These are phyloP conservation scores for Dictyostelium firmibasis DNA, from an alignment of 78 protist genomes.

Conservation along the genomic window DNA sequence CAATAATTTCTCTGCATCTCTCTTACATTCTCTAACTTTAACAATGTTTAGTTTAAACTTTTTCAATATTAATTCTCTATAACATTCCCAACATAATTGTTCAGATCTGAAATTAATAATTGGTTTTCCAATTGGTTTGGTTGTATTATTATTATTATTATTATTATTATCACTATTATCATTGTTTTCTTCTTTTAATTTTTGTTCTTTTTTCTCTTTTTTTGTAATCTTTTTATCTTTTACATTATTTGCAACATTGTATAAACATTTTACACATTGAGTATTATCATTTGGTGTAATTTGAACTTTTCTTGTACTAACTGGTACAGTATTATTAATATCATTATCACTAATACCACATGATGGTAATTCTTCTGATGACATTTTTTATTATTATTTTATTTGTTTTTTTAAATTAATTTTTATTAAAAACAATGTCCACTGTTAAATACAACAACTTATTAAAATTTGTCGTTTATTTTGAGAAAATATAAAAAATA, in stretches of 20 bases:
- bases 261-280: constrained; percentile 5
- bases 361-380: constrained; percentile 7
- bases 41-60: constrained; percentile 59
- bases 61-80: constrained; percentile 21
- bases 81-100: constrained; percentile 41
- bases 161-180: not conserved
- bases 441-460: too few relatives aligned
- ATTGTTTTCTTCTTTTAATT: not conserved
- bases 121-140: not conserved
- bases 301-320: not conserved
- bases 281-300: not conserved
- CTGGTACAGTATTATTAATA: not conserved
- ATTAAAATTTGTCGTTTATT: not conserved
- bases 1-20: constrained; percentile 33
- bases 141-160: not conserved
- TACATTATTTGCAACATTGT: not conserved
- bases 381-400: not conserved
- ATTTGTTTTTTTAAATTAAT: too few relatives aligned
- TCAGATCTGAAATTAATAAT: constrained; percentile 18
- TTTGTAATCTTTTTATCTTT: not conserved
- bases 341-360: constrained; percentile 14
- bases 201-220: constrained; percentile 13
- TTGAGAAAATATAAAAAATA: not conserved
- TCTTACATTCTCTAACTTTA: constrained; percentile 15
- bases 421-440: too few relatives aligned